Conservation (phyloP, 2,329 filamentous ascomycete genomes). For the Rutstroemia sp. region DNA sequence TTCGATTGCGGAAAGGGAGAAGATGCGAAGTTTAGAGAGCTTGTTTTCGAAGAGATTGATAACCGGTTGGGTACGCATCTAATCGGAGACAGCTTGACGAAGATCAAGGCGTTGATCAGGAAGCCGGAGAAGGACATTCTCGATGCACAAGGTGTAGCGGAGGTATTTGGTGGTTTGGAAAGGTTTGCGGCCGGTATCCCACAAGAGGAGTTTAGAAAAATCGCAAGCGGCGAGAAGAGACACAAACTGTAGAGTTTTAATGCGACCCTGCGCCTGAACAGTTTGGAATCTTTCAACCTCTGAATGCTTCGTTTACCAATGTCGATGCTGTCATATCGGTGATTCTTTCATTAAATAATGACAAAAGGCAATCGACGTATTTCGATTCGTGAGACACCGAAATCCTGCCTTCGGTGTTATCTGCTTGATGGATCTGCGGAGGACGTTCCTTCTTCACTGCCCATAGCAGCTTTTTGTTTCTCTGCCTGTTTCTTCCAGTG, state of each 20-base stretch:
- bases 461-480: conserved; percentile 6
- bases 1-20: conserved; percentile 56
- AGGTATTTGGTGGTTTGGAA: conserved; percentile 81
- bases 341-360: no score
- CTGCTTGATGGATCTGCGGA: not conserved
- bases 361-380: no score
- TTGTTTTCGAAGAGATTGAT: conserved; percentile 73
- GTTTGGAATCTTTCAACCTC: not conserved
- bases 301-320: no score
- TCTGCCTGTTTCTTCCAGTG: conserved; percentile 77
- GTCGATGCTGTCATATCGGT: no score
- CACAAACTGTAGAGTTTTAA: conserved; percentile 66
- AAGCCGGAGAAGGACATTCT: conserved; percentile 63
- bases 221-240: conserved; percentile 83
- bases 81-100: conserved; percentile 67
- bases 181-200: conserved; percentile 61
- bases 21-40: conserved; percentile 58
- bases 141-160: conserved; percentile 70
- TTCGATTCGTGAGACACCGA: not conserved
- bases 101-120: conserved; percentile 79
- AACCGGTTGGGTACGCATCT: conserved; percentile 74
- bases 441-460: conserved; percentile 2
- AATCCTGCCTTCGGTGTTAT: not conserved
- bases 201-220: conserved; percentile 79
- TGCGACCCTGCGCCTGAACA: not conserved